These are phyloP conservation scores for Lipomyces japonicus DNA, from an alignment of 805 yeast genomes.

Conservation along the genomic window DNA sequence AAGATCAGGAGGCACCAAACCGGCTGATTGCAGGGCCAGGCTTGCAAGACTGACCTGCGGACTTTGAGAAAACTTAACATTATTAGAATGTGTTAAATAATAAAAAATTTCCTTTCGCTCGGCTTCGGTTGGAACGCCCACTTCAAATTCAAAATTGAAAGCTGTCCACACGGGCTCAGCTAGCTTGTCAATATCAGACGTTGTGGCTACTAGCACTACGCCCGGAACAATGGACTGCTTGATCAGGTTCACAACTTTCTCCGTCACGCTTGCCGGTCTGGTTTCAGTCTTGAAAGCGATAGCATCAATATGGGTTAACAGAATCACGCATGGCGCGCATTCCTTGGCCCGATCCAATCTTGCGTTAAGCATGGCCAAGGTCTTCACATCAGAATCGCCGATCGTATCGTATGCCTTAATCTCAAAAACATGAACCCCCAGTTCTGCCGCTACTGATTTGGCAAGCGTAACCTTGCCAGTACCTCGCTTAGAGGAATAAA, in stretches of 20 bases:
- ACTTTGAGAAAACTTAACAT: constrained; percentile 35
- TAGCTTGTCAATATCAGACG: constrained; percentile 63
- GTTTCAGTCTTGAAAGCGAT: constrained; percentile 68
- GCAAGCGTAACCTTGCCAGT: constrained; percentile 75
- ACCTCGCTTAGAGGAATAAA: constrained; percentile 67
- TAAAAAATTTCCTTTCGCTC: constrained; percentile 67
- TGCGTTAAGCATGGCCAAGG: constrained; percentile 73
- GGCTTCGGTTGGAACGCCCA: constrained; percentile 71
- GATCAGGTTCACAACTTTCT: constrained; percentile 54
- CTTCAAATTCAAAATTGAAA: constrained; percentile 70
- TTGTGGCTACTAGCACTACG: constrained; percentile 61
- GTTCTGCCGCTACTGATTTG: constrained; percentile 48
- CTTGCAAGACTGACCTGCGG: constrained; percentile 53
- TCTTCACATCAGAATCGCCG: constrained; percentile 71
- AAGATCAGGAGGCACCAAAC: constrained; percentile 81
- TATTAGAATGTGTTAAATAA: constrained; percentile 40
- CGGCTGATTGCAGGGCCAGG: constrained; percentile 85
- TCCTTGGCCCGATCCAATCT: constrained; percentile 62
- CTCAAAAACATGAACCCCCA: constrained; percentile 64
- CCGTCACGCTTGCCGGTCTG: constrained; percentile 40
- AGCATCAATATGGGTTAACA: constrained; percentile 69
- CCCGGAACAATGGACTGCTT: constrained; percentile 44
- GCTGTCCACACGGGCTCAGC: constrained; percentile 62
- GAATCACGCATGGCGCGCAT: constrained; percentile 49
- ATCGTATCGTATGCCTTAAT: constrained; percentile 67